A percentile compares a stretch with the other conserved stretches of the same genome.
phyloP scores from a whole-genome alignment of 2,329 filamentous ascomycete genomes.

The Metarhizium brunneum region DNA sequence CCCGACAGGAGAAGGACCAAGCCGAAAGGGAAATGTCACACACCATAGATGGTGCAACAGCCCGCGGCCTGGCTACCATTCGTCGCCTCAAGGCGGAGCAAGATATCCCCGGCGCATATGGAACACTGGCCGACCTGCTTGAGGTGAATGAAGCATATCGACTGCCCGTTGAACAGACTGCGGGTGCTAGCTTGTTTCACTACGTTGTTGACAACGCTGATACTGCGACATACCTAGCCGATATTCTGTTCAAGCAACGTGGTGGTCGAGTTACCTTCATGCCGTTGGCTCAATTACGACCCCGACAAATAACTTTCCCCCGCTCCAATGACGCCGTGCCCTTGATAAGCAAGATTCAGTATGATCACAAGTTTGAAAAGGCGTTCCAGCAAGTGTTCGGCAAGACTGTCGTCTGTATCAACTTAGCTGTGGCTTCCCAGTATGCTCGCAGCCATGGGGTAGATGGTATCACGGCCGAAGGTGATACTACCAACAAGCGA shows the following conservation, averaged over 20 bases:
- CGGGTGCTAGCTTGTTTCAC: constrained; percentile 87
- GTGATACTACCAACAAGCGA: constrained; percentile 89
- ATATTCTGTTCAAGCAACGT: constrained; percentile 67
- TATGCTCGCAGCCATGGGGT: constrained; percentile 89
- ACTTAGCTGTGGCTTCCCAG: constrained; percentile 75
- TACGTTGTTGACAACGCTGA: constrained; percentile 90
- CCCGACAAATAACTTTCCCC: constrained; percentile 65
- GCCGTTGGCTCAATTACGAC: constrained; percentile 74
- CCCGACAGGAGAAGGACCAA: constrained; percentile 65
- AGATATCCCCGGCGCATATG: constrained; percentile 79
- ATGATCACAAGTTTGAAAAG: constrained; percentile 65
- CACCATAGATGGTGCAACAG: constrained; percentile 83
- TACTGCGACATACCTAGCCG: constrained; percentile 74
- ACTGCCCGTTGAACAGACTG: constrained; percentile 84
- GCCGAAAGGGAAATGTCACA: constrained; percentile 71
- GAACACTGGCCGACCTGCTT: constrained; percentile 87
- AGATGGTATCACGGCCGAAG: constrained; percentile 87
- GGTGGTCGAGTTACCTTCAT: constrained; percentile 90
- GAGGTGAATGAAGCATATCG: constrained; percentile 78
- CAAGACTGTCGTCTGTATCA: constrained; percentile 89
- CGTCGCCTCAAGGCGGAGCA: constrained; percentile 71
- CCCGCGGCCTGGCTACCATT: constrained; percentile 78
- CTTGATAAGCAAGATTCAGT: constrained; percentile 76
- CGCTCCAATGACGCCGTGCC: constrained; percentile 81
- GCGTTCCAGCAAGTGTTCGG: constrained; percentile 95